These are phyloP conservation scores for Pseudogymnoascus sp. DNA, from an alignment of 2,329 filamentous ascomycete species.

Conservation along the genomic window DNA sequence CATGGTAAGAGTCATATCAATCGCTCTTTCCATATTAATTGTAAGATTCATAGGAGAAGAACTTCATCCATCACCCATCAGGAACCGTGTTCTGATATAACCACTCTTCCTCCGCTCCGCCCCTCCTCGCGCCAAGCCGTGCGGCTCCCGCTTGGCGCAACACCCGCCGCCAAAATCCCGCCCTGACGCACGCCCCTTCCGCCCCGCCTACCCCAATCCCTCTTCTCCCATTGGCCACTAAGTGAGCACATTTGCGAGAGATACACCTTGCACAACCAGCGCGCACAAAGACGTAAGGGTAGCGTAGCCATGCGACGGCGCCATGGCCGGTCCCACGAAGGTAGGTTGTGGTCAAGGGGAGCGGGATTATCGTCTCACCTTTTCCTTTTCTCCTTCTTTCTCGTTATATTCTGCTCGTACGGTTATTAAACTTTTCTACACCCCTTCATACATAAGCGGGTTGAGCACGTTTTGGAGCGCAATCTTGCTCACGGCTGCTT, in stretches of 20 bases:
- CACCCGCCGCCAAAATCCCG: background rate
- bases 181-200: background rate
- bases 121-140: background rate
- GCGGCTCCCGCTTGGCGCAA: background rate
- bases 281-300: background rate
- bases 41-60: background rate
- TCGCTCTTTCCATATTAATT: background rate
- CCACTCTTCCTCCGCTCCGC: background rate
- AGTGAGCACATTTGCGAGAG: slow-evolving; percentile 10
- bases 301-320: background rate
- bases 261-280: background rate
- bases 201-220: background rate
- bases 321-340: slow-evolving; percentile 1
- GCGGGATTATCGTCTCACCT: background rate
- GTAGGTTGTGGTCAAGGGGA: background rate
- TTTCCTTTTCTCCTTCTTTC: background rate
- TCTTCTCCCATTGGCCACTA: background rate
- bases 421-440: background rate
- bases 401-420: background rate
- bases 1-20: too few species aligned
- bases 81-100: background rate
- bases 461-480: slow-evolving; percentile 6
- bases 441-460: background rate
- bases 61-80: background rate
- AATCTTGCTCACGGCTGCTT: background rate